Evolutionary conservation across 306 rosid species (phyloP).

Genomic region (Pachyrhizus erosus): DNA sequence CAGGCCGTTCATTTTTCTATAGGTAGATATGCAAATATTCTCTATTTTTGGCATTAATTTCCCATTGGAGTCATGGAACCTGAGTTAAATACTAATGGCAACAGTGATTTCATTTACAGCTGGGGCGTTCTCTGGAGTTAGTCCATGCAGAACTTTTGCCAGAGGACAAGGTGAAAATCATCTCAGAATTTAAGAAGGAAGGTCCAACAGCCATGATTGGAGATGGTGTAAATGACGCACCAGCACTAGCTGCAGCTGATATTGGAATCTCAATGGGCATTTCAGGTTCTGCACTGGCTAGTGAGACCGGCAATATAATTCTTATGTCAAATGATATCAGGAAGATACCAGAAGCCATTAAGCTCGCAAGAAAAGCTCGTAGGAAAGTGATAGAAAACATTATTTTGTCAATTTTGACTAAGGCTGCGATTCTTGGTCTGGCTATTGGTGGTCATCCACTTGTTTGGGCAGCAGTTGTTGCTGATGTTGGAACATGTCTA

Average conservation of each 20-base stretch:
- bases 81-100: constrained; percentile 40
- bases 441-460: constrained; percentile 91
- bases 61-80: constrained; percentile 10
- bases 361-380: constrained; percentile 66
- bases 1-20: neutral
- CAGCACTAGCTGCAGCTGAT: constrained; percentile 90
- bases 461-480: constrained; percentile 99
- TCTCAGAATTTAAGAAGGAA: constrained; percentile 67
- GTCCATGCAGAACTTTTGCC: constrained; percentile 92
- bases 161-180: constrained; percentile 75
- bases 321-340: constrained; percentile 87
- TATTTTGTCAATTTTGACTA: constrained; percentile 64
- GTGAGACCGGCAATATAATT: constrained; percentile 82
- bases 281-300: constrained; percentile 93
- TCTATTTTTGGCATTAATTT: constrained; percentile 24
- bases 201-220: constrained; percentile 92
- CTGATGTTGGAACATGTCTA: constrained; percentile 92
- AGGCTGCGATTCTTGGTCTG: constrained; percentile 68
- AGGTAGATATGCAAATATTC: constrained; percentile 13
- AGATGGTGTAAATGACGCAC: constrained; percentile 93
- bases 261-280: constrained; percentile 98
- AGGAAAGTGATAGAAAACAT: constrained; percentile 75
- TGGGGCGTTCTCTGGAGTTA: constrained; percentile 65
- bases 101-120: constrained; percentile 59
- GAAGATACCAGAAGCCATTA: constrained; percentile 84